phyloP scores from a whole-genome alignment of 805 yeast species.

The Ogataea nakhonphanomensis region DNA sequence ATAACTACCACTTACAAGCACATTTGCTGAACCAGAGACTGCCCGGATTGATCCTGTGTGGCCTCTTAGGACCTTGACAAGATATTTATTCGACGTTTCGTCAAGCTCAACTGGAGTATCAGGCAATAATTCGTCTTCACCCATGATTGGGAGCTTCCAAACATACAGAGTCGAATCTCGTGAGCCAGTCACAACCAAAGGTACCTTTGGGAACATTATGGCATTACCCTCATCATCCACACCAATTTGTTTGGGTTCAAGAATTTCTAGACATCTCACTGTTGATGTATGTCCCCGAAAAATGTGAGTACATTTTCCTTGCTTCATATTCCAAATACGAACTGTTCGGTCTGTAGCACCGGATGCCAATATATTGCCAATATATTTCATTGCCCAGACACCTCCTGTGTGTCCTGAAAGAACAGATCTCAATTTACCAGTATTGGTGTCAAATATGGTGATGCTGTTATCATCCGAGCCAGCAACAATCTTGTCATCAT shows the following conservation, averaged over 20 bases:
- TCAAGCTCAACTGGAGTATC: conserved; percentile 36
- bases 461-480: conserved; percentile 88
- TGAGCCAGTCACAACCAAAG: conserved; percentile 78
- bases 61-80: conserved; percentile 66
- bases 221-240: conserved; percentile 56
- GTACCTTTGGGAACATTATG: conserved; percentile 55
- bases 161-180: conserved; percentile 78
- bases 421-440: conserved; percentile 61
- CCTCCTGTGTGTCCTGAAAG: conserved; percentile 94
- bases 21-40: conserved; percentile 79
- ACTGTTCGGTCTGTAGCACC: conserved; percentile 96
- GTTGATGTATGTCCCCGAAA: conserved; percentile 92
- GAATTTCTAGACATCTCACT: conserved; percentile 83
- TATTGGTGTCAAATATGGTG: conserved; percentile 71
- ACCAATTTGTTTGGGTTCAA: conserved; percentile 64
- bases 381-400: conserved; percentile 95
- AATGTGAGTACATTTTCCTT: conserved; percentile 85
- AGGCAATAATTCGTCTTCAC: conserved; percentile 35
- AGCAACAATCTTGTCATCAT: conserved; percentile 83
- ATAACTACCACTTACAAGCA: conserved; percentile 84
- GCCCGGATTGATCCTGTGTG: conserved; percentile 83
- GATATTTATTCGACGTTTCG: conserved; percentile 54
- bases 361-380: conserved; percentile 78
- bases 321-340: conserved; percentile 85
- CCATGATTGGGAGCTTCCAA: conserved; percentile 67